Conservation (phyloP, 2,329 filamentous ascomycete genomes). For the Epichloe uncinata region DNA sequence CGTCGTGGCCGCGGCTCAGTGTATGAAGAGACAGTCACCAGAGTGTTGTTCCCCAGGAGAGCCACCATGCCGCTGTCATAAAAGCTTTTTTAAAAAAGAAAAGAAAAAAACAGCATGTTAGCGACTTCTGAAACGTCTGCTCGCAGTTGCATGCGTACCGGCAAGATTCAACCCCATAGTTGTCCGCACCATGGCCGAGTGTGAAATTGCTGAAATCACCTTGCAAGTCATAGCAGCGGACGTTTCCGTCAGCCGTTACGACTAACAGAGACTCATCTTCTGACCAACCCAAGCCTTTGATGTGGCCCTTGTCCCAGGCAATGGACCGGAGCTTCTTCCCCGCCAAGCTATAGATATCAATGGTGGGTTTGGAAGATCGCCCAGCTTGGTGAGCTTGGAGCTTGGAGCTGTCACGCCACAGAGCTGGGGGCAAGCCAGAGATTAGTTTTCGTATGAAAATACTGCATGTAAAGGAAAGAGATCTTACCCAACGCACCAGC, state of each 20-base stretch:
- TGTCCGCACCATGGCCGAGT: conserved; percentile 77
- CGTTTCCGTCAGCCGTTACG: conserved; percentile 77
- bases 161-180: conserved; percentile 77
- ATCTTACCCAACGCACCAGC: conserved; percentile 78
- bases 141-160: conserved; percentile 27
- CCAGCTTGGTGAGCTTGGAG: conserved; percentile 64
- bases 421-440: conserved; percentile 37
- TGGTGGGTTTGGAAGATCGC: conserved; percentile 62
- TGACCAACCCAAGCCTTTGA: conserved; percentile 88
- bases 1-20: conserved; percentile 78
- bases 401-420: conserved; percentile 82
- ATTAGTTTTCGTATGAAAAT: neutral
- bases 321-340: conserved; percentile 79
- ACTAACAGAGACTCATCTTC: conserved; percentile 88
- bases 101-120: neutral
- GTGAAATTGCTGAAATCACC: conserved; percentile 93
- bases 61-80: conserved; percentile 90
- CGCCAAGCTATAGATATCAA: conserved; percentile 89
- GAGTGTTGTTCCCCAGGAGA: conserved; percentile 72
- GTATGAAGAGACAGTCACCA: conserved; percentile 81
- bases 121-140: neutral
- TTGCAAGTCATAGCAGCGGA: conserved; percentile 84
- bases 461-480: neutral
- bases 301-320: conserved; percentile 79
- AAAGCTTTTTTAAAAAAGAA: conserved; percentile 35